Base-by-base conservation (phyloP, 805 yeast genomes). In the Candida palmyrensis region DNA sequence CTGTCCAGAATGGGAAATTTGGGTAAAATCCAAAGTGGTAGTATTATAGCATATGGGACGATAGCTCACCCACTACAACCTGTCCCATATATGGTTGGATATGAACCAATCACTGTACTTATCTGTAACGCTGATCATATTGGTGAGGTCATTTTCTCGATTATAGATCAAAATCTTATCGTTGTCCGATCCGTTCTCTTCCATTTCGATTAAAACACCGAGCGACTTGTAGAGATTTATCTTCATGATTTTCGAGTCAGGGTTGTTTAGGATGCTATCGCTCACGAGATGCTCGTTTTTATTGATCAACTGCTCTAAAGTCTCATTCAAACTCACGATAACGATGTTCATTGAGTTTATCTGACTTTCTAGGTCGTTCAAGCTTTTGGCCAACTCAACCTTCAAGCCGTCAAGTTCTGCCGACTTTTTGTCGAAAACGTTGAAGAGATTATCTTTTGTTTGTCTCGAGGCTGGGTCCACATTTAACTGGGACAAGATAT, bases 41-140 rank as follows among this genome's bases (percentile, higher is more conserved):
- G n/a, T n/a, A n/a, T n/a, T n/a, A n/a, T n/a, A 21, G 24, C 11
- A 21, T 21, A 21, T 21, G 24, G 9, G 24, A 10, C 11, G 9
- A 11, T 21, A 21, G n/a, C n/a, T n/a, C n/a, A n/a, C n/a, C 24
- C 27, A 8, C 44, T 38, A 68, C 41, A 75, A 43, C 34, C 73
- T 69, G 40, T 83, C 92, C 95, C 95, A 85, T 20, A 85, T 73
- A 49, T 75, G 81, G 48, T 85, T 84, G 10, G 86, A 72, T 19
- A 82, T 71, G 53, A 82, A 84, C 47, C 70, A 80, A 38, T 78
- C 79, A 45, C 82, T 75, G 40, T 78, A 75, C 38, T 75, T 71
- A 20, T 66, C 62, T 27, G 68, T 67, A 49, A 77, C 68, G 18
- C 74, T 69, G 33, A 82, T 54, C 6, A 73, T 60, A 43, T 71